phyloP scores from a whole-genome alignment of 176 grass and related monocot genomes.

The Zea mays region DNA sequence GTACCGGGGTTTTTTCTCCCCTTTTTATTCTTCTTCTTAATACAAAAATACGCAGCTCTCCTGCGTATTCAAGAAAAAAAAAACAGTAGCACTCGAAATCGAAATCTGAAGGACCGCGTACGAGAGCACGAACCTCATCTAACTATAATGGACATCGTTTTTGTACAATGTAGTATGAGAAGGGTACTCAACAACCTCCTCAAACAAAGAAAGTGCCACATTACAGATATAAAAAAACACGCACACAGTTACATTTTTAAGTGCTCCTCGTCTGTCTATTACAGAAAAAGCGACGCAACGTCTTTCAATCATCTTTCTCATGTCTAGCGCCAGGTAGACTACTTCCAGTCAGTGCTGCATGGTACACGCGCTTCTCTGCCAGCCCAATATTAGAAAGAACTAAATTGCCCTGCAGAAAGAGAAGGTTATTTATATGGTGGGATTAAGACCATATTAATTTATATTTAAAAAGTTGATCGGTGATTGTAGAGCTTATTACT shows the following conservation, averaged over 20 bases:
- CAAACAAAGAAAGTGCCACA: slow-evolving; percentile 34
- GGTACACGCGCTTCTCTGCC: slow-evolving; percentile 82
- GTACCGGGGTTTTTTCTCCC: too few species aligned
- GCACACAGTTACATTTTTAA: slow-evolving; percentile 37
- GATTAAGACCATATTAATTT: neutral
- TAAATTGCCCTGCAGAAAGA: slow-evolving; percentile 71
- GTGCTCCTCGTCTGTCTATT: slow-evolving; percentile 35
- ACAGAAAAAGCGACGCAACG: neutral
- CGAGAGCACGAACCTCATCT: neutral
- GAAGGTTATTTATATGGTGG: slow-evolving; percentile 11
- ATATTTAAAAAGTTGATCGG: neutral
- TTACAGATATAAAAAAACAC: slow-evolving; percentile 31
- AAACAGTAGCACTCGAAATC: neutral
- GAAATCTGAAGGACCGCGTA: neutral
- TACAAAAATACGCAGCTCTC: too few species aligned
- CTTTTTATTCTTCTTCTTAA: too few species aligned
- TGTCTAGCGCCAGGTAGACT: slow-evolving; percentile 55
- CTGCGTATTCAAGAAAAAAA: too few species aligned
- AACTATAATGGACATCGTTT: slow-evolving; percentile 25
- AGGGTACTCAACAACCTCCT: slow-evolving; percentile 34
- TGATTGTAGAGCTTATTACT: slow-evolving; percentile 17
- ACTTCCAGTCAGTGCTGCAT: slow-evolving; percentile 81
- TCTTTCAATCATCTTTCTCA: slow-evolving; percentile 87
- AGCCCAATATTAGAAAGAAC: slow-evolving; percentile 80
- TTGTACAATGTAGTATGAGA: slow-evolving; percentile 46